Percentiles rank a stretch among this genome's conserved stretches.
These are phyloP conservation scores for Smallanthus sonchifolius DNA, from an alignment of 129 eudicot genomes.

Conservation along the genomic window DNA sequence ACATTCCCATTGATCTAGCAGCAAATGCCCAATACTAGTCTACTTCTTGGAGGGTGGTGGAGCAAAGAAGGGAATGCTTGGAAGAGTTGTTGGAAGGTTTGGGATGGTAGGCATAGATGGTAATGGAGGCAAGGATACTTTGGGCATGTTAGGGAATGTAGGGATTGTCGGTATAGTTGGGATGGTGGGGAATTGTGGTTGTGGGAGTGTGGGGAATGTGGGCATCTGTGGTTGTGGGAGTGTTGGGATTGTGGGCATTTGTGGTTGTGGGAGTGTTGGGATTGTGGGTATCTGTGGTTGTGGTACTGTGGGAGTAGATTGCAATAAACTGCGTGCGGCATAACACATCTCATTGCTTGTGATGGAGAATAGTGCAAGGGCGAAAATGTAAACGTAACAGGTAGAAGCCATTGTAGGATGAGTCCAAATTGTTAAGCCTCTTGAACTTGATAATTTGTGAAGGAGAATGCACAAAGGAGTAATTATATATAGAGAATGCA, in stretches of 20 bases:
- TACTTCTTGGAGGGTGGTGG: constrained; percentile 37
- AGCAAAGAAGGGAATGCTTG: constrained; percentile 29
- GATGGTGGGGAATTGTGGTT: constrained; percentile 17
- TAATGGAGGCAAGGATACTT: constrained; percentile 24
- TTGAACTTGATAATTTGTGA: not conserved
- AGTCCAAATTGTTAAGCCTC: not conserved
- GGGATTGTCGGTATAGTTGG: constrained; percentile 16
- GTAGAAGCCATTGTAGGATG: constrained; percentile 16
- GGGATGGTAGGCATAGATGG: constrained; percentile 40
- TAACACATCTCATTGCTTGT: constrained; percentile 20
- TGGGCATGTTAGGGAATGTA: constrained; percentile 21
- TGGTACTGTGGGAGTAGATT: constrained; percentile 17
- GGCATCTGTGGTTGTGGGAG: constrained; percentile 30
- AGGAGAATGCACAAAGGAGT: not conserved
- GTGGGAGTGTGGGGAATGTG: constrained; percentile 15
- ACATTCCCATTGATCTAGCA: not conserved
- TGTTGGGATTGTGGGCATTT: constrained; percentile 17
- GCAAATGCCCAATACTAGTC: not conserved
- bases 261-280: constrained; percentile 19
- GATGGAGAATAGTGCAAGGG: not conserved
- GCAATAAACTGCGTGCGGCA: constrained; percentile 22
- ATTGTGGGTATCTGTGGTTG: constrained; percentile 27
- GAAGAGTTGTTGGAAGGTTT: constrained; percentile 32
- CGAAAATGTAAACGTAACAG: not conserved
- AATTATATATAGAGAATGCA: not conserved